Evolutionary conservation across 140 eudicot species (phyloP).

Genomic region (Senecio squalidus): DNA sequence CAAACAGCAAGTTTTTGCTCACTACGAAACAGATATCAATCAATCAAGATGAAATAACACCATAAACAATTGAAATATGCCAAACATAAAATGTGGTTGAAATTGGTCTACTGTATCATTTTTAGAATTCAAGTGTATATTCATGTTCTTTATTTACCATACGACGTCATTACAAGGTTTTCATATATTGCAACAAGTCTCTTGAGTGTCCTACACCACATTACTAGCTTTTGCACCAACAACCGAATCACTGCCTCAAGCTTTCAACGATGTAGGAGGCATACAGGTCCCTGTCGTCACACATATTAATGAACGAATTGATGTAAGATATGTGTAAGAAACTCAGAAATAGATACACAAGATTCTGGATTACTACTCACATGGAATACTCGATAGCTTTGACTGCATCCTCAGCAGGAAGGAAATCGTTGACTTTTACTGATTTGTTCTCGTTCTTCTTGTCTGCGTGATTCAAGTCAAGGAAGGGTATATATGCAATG

Average conservation of each 20-base stretch:
- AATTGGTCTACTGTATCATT: not conserved
- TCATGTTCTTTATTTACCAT: not conserved
- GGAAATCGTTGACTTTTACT: constrained; percentile 83
- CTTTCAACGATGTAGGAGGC: constrained; percentile 85
- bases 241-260: constrained; percentile 61
- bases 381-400: constrained; percentile 86
- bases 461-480: constrained; percentile 41
- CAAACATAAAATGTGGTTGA: too few relatives aligned
- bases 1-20: too few relatives aligned
- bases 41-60: too few relatives aligned
- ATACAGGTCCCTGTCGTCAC: constrained; percentile 72
- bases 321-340: not conserved
- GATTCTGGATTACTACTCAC: constrained; percentile 43
- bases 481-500: constrained; percentile 17
- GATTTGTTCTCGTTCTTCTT: constrained; percentile 98
- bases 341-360: not conserved
- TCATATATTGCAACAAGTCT: not conserved
- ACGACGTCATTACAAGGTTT: constrained; percentile 12
- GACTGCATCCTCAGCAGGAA: constrained; percentile 77
- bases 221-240: constrained; percentile 4
- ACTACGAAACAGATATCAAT: too few relatives aligned
- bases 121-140: not conserved
- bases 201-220: constrained; percentile 12
- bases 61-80: too few relatives aligned
- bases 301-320: constrained; percentile 3